These are phyloP conservation scores for Prunus mira DNA, from an alignment of 306 rosid species.

Conservation along the genomic window DNA sequence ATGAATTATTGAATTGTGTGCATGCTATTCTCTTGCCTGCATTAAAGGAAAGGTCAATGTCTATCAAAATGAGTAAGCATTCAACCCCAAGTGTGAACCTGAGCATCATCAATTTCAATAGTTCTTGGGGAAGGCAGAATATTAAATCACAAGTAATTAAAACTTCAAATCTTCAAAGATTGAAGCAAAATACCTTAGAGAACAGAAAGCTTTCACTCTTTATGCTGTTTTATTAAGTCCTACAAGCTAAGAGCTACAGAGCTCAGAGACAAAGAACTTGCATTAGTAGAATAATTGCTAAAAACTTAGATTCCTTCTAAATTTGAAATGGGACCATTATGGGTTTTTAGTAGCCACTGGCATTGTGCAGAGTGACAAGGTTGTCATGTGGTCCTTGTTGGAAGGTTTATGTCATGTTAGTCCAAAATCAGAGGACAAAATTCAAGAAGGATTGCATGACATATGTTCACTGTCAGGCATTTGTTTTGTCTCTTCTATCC, in stretches of 20 bases:
- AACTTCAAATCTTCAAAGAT: background rate
- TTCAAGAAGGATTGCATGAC: constrained; percentile 9
- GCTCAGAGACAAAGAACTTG: background rate
- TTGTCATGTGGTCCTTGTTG: constrained; percentile 46
- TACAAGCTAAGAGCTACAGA: background rate
- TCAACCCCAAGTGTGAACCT: background rate
- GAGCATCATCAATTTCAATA: background rate
- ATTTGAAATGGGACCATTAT: constrained; percentile 16
- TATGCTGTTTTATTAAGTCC: constrained; percentile 19
- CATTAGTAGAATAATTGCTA: constrained; percentile 13
- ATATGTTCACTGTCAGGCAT: constrained; percentile 14
- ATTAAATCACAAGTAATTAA: background rate
- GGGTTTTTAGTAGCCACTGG: background rate
- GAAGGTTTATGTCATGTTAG: constrained; percentile 3
- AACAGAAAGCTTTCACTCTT: constrained; percentile 14
- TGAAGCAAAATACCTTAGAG: constrained; percentile 11
- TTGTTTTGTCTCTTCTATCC: constrained; percentile 20
- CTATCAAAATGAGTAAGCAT: background rate
- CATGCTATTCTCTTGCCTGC: background rate
- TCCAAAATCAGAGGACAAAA: constrained; percentile 35
- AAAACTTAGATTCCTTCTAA: constrained; percentile 28
- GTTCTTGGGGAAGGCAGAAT: background rate
- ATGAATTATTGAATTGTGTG: background rate
- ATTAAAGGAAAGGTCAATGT: background rate
- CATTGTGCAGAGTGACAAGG: background rate